Evolutionary conservation across 2,329 filamentous ascomycete species (phyloP).

Genomic region (Clathrospora elynae): DNA sequence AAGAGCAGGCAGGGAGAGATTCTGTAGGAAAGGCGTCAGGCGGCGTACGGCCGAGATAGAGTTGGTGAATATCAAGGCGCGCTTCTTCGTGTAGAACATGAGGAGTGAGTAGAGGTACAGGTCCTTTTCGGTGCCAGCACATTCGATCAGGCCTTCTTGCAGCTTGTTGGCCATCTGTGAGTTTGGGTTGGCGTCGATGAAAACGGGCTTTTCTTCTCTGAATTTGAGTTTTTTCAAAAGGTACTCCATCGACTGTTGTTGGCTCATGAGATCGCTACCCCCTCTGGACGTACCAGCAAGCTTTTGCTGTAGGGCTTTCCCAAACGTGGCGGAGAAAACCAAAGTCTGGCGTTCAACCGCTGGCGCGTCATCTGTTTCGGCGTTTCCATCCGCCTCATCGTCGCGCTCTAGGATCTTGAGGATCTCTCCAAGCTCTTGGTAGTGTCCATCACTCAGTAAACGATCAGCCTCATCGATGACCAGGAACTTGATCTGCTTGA

Average conservation of each 20-base stretch:
- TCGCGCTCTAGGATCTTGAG: conserved; percentile 76
- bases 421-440: conserved; percentile 92
- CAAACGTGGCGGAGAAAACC: conserved; percentile 96
- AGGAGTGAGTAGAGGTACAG: conserved; percentile 90
- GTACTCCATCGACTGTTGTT: conserved; percentile 88
- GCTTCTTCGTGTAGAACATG: conserved; percentile 77
- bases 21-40: conserved; percentile 80
- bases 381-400: conserved; percentile 56
- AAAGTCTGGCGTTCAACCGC: conserved; percentile 74
- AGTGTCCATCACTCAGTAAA: conserved; percentile 88
- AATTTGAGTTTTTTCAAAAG: conserved; percentile 90
- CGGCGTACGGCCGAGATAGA: conserved; percentile 92
- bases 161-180: conserved; percentile 86
- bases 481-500: conserved; percentile 78
- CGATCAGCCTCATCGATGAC: conserved; percentile 95
- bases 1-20: conserved; percentile 75
- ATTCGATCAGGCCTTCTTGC: conserved; percentile 90
- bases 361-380: conserved; percentile 11
- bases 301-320: conserved; percentile 89
- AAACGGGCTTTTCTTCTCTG: conserved; percentile 79
- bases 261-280: conserved; percentile 64
- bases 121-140: conserved; percentile 93
- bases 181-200: conserved; percentile 87
- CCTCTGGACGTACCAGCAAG: conserved; percentile 70
- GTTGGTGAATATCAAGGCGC: conserved; percentile 92